Evolutionary conservation across 1,284 basidiomycete species (phyloP), one percentile per base, ranked within the genome.

Genomic region (Leccinum laetum): DNA sequence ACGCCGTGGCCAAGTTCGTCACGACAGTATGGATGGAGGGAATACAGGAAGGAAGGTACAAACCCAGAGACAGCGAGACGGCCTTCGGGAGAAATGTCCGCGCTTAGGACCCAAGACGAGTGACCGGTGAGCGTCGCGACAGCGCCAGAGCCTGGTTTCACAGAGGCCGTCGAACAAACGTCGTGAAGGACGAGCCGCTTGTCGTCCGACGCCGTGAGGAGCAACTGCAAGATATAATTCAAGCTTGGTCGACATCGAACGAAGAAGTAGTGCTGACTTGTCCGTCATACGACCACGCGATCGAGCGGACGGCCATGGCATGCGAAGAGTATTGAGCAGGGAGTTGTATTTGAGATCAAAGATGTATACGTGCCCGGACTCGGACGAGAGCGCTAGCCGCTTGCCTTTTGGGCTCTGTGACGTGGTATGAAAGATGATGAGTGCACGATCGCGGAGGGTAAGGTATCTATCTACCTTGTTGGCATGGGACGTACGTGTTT

Each of bases 131-230:
- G 81, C 7, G 92, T 88, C 9, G 93, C 92, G 16, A 95, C 92
- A 1, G 90, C 89, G 26, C 92, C 91, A 39, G 86, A 86, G 2
- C 91, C 90, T 14, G 83, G 80, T 68, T 81, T 84, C 64, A 79
- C 83, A 18, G 87, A 83, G 2, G 87, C 73, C 0, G 86, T 82
- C 58, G 78, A 78, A 44, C 92, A 88, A 16, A 95, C 91, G 73
- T 96, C 94, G 75, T 96, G 93, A 53, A 96, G 78, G 60, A 93
- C 88, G 63, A 96, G 87, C 14, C 92, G 87, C 73, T 93, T 92
- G 77, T 96, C 94, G 76, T 96, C 94, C 1, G 93, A 94, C 5
- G 90, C 94, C 37, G 92, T 93, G 58, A 94, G 81, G 5, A 96
- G 82, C 64, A 94, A 84, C 93, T 95, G 67, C 21, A n/a, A 53